These are phyloP conservation scores for Globisporangium paddicum DNA, from an alignment of 352 stramenopile genomes.

Conservation along the genomic window DNA sequence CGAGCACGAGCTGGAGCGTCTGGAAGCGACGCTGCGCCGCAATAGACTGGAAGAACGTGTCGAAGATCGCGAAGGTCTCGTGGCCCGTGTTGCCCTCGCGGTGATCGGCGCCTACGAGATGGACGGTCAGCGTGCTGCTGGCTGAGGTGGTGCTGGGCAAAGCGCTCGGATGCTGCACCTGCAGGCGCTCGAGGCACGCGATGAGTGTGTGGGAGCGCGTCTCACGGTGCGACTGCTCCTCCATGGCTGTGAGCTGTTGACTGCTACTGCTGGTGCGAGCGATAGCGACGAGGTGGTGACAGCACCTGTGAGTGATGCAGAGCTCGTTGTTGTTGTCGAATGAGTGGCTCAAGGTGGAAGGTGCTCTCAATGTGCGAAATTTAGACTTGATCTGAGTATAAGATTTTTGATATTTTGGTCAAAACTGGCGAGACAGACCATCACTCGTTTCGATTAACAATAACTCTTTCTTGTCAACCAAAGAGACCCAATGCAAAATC, in stretches of 20 bases:
- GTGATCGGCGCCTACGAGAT: conserved; percentile 73
- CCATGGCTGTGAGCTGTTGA: background rate
- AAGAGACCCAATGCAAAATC: too few relatives aligned
- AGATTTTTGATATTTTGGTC: too few relatives aligned
- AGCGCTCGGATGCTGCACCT: conserved; percentile 3
- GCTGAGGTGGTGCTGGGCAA: background rate
- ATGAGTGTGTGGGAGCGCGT: conserved; percentile 29
- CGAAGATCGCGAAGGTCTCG: conserved; percentile 62
- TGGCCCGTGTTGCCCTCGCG: conserved; percentile 57
- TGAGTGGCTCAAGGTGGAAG: too few relatives aligned
- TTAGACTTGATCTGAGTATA: too few relatives aligned
- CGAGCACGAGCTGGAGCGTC: conserved; percentile 52
- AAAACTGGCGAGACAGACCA: too few relatives aligned
- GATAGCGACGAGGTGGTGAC: too few relatives aligned
- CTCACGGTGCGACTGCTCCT: conserved; percentile 6
- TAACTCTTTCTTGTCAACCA: too few relatives aligned
- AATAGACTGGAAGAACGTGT: conserved; percentile 35
- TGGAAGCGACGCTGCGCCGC: conserved; percentile 26
- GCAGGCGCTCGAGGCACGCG: conserved; percentile 28
- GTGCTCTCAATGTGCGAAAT: too few relatives aligned
- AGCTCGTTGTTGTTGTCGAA: too few relatives aligned
- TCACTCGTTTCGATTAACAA: too few relatives aligned
- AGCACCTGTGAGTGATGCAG: too few relatives aligned
- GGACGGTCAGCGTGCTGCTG: conserved; percentile 35
- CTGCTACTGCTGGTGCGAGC: too few relatives aligned